Evolutionary conservation across 2,329 filamentous ascomycete species (phyloP).

Genomic region (Trichothecium roseum): DNA sequence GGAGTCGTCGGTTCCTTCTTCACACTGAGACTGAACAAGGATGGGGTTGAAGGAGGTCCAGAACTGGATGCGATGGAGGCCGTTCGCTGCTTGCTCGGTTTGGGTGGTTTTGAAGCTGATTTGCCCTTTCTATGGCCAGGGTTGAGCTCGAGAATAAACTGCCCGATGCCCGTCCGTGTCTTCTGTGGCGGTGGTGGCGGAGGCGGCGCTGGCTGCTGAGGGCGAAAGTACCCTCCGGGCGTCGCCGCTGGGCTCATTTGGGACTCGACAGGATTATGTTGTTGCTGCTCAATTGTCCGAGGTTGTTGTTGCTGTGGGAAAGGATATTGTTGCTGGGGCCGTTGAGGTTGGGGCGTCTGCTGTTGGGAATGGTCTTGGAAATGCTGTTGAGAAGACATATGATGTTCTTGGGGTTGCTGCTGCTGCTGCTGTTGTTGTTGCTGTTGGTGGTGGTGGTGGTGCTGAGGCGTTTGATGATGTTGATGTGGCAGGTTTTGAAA

Average conservation of each 20-base stretch:
- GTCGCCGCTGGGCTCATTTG: constrained; percentile 4
- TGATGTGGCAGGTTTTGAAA: constrained; percentile 4
- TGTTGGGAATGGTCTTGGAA: constrained; percentile 8
- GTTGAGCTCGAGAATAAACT: constrained; percentile 26
- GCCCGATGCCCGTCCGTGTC: constrained; percentile 20
- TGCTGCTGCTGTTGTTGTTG: constrained; percentile 5
- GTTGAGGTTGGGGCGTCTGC: constrained; percentile 3
- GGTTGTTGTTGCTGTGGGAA: constrained; percentile 4
- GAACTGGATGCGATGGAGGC: constrained; percentile 7
- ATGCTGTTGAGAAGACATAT: constrained; percentile 9
- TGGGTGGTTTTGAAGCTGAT: constrained; percentile 20
- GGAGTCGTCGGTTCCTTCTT: constrained; percentile 4
- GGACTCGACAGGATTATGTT: not conserved
- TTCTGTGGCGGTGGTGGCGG: constrained; percentile 28
- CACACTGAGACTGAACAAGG: not conserved
- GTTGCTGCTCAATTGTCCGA: constrained; percentile 1
- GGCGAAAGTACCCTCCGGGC: constrained; percentile 21
- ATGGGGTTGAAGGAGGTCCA: not conserved
- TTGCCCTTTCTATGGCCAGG: constrained; percentile 21
- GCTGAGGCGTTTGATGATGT: constrained; percentile 7
- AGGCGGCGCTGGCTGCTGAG: constrained; percentile 5
- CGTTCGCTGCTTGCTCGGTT: constrained; percentile 9
- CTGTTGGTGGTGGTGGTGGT: constrained; percentile 6
- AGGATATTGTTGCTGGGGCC: constrained; percentile 1
- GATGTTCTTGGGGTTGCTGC: constrained; percentile 10